These are phyloP conservation scores for Fraxinus velutina DNA, from an alignment of 305 asterid genomes.

Conservation along the genomic window DNA sequence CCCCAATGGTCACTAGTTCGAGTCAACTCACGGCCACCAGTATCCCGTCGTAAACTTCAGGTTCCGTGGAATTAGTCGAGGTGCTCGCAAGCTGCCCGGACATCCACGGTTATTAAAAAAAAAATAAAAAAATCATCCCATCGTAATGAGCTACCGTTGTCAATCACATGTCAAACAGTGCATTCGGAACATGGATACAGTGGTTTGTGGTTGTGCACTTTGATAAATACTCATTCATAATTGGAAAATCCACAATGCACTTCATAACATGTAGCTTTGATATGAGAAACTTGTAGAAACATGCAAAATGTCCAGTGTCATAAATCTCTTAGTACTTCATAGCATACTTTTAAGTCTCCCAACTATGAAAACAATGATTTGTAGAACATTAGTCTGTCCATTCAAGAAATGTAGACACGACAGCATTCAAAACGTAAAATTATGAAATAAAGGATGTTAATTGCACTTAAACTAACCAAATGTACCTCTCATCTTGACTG, in stretches of 20 bases:
- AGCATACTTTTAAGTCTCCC: neutral
- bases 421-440: neutral
- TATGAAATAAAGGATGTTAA: neutral
- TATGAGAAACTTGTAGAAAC: conserved; percentile 5
- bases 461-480: neutral
- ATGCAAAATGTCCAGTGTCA: neutral
- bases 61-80: no score
- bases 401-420: neutral
- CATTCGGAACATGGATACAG: neutral
- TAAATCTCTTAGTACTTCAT: neutral
- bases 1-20: no score
- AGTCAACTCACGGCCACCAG: no score
- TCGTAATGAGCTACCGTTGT: neutral
- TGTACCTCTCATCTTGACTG: neutral
- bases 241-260: neutral
- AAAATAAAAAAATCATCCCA: neutral
- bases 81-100: no score
- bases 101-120: no score
- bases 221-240: neutral
- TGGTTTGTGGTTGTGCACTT: neutral
- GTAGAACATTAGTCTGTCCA: neutral
- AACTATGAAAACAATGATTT: neutral
- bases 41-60: no score
- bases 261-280: conserved; percentile 7
- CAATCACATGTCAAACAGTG: neutral